Percentiles rank a stretch among this genome's conserved stretches.
Evolutionary conservation across 2,329 filamentous ascomycete genomes (phyloP).

Genomic region (Botryotinia calthae): DNA sequence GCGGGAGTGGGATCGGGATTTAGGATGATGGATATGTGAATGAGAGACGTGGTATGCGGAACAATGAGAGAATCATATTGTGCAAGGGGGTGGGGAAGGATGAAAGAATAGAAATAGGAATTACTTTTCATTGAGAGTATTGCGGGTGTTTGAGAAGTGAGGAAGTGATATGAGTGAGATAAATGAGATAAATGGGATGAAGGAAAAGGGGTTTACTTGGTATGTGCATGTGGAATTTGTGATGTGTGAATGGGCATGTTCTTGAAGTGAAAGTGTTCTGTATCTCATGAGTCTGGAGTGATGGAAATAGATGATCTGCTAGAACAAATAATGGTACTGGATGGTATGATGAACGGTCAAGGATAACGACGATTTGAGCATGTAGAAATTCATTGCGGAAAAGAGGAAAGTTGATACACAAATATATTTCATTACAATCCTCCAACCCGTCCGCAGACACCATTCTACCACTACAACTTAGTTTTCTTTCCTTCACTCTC

Average conservation of each 20-base stretch:
- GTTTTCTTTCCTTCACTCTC: conserved; percentile 76
- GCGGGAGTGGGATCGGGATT: neutral
- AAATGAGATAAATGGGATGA: neutral
- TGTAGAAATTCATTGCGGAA: neutral
- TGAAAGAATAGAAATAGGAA: neutral
- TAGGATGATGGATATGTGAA: neutral
- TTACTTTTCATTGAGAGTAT: neutral
- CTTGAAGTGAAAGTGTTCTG: neutral
- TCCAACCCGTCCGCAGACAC: neutral
- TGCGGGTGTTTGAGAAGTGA: no score
- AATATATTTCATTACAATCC: conserved; percentile 10
- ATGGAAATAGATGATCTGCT: neutral
- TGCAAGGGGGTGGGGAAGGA: neutral
- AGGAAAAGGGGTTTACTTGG: neutral
- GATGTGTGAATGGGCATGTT: neutral
- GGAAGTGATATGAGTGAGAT: neutral
- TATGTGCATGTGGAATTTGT: neutral
- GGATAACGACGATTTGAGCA: neutral
- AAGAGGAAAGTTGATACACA: neutral
- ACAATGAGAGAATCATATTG: no score
- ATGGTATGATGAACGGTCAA: neutral
- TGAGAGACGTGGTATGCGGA: neutral
- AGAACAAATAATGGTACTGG: neutral
- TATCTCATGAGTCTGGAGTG: neutral
- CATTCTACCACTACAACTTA: conserved; percentile 59